These are phyloP conservation scores for Hypoxylon rubiginosum DNA, from an alignment of 2,329 filamentous ascomycete genomes.

Conservation along the genomic window DNA sequence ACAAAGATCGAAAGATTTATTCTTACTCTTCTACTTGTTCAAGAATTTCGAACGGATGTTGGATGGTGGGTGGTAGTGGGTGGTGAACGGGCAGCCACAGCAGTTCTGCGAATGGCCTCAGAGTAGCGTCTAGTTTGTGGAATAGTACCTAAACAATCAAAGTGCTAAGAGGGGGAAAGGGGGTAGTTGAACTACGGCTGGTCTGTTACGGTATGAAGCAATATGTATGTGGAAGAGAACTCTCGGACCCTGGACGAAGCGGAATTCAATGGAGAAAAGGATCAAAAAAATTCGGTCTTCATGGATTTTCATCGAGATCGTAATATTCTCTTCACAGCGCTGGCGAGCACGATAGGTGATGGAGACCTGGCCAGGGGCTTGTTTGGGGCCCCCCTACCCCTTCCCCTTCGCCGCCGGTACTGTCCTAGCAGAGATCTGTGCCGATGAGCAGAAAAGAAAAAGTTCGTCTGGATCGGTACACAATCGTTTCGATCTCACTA, in stretches of 20 bases:
- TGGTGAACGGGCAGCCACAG: background rate
- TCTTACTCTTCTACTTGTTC: background rate
- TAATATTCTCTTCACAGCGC: background rate
- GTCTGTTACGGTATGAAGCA: background rate
- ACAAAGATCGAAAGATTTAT: background rate
- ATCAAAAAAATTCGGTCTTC: background rate
- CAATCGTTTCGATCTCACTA: conserved; percentile 2
- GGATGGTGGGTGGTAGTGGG: too few relatives aligned
- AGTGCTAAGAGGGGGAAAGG: background rate
- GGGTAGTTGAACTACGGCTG: background rate
- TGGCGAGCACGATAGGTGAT: background rate
- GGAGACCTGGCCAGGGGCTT: background rate
- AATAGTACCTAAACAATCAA: background rate
- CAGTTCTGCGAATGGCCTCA: conserved; percentile 20
- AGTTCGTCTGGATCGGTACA: conserved; percentile 1
- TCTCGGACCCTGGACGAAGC: background rate
- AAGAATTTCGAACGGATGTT: background rate
- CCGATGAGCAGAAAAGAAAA: conserved; percentile 1
- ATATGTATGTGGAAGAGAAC: background rate
- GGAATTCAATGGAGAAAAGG: conserved; percentile 2
- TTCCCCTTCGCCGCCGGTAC: background rate
- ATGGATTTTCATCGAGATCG: conserved; percentile 2
- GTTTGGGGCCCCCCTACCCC: too few relatives aligned
- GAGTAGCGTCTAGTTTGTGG: background rate
- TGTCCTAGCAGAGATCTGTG: background rate